Percentiles rank a stretch among this genome's conserved stretches.
Conservation (phyloP, 1,284 basidiomycete species). For the Trichosporon inkin region DNA sequence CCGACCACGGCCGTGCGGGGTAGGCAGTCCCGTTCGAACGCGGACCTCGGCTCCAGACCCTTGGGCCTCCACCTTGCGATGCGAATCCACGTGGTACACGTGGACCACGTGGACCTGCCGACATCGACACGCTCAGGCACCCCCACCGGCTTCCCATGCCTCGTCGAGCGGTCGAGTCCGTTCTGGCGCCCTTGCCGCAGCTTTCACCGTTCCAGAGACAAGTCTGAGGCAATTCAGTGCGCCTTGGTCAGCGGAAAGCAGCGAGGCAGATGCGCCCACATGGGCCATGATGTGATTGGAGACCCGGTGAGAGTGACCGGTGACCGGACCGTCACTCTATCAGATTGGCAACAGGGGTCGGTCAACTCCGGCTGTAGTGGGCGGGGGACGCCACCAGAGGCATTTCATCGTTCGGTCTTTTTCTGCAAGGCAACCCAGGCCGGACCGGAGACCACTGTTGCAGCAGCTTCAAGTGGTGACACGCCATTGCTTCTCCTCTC, state of each 20-base stretch:
- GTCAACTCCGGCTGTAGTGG: neutral
- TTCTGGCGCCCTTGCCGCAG: too few species aligned
- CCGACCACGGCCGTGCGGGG: neutral
- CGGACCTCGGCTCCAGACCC: too few species aligned
- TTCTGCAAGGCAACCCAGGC: neutral
- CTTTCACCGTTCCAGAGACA: too few species aligned
- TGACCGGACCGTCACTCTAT: neutral
- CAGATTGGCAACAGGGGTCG: slow-evolving; percentile 1
- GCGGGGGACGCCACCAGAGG: neutral
- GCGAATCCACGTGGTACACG: too few species aligned
- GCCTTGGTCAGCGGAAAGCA: neutral
- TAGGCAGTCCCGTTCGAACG: neutral
- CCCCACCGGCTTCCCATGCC: too few species aligned
- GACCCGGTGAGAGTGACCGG: neutral
- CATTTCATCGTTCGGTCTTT: slow-evolving; percentile 2
- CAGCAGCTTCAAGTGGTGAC: neutral
- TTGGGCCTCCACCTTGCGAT: too few species aligned
- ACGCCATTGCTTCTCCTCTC: neutral
- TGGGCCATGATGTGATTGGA: neutral
- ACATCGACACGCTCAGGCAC: too few species aligned
- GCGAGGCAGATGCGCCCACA: neutral
- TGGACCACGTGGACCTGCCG: too few species aligned
- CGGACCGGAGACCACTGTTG: neutral
- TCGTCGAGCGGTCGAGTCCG: too few species aligned
- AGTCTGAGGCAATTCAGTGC: slow-evolving; percentile 1